phyloP scores from a whole-genome alignment of 2,329 filamentous ascomycete species.

The Fusarium nematophilum region DNA sequence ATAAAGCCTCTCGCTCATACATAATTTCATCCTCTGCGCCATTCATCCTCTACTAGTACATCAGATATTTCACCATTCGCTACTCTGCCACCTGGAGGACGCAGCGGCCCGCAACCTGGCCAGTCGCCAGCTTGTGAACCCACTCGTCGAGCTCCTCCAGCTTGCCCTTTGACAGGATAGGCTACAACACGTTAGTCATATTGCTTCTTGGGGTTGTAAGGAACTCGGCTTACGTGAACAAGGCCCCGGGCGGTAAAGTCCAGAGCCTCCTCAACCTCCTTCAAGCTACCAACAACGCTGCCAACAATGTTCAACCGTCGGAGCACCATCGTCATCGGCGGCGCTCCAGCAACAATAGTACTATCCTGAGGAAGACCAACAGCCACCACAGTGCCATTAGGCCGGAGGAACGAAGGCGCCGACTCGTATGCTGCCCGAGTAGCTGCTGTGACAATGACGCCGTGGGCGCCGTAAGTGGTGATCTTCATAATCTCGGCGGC shows the following conservation, averaged over 20 bases:
- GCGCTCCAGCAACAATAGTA: constrained; percentile 35
- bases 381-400: constrained; percentile 81
- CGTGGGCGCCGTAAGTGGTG: constrained; percentile 83
- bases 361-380: constrained; percentile 76
- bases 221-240: constrained; percentile 30
- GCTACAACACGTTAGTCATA: constrained; percentile 21
- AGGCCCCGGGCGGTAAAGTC: constrained; percentile 41
- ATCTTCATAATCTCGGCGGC: constrained; percentile 80
- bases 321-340: constrained; percentile 29
- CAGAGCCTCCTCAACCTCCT: constrained; percentile 42
- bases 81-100: constrained; percentile 34
- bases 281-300: constrained; percentile 37
- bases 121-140: constrained; percentile 36
- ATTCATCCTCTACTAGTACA: background rate
- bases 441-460: constrained; percentile 85
- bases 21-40: background rate
- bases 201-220: background rate
- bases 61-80: background rate
- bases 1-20: background rate
- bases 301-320: constrained; percentile 39
- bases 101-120: constrained; percentile 38
- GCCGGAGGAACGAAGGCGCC: constrained; percentile 83
- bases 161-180: constrained; percentile 40
- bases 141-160: constrained; percentile 40
- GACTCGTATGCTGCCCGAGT: constrained; percentile 94